Base-by-base conservation (phyloP, 345 rosid species). In the Camelina sativa region DNA sequence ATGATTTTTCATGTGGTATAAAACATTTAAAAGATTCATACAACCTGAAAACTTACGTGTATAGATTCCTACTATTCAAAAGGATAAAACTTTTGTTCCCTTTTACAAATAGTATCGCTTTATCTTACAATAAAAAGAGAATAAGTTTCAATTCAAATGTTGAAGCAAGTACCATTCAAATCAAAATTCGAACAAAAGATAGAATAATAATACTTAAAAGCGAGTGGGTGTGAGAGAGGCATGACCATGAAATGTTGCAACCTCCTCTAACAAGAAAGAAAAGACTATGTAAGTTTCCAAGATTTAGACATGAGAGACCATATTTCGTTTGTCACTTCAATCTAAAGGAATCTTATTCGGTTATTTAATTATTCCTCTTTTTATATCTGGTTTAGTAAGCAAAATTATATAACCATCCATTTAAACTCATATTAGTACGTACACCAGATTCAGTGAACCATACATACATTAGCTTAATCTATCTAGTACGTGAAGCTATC, bases 211-310 rank as follows among this genome's bases (percentile, higher is more conserved):
- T 57, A 58, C 35, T 32, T 7, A 13, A 69, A 74, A 58, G 46
- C 22, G 34, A 6, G 65, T 61, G 69, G 44, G 65, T 62, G 59
- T 50, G 73, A 44, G 70, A 62, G 75, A 76, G 70, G 71, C 75
- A 55, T 55, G 71, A 69, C 71, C 75, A 46, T 62, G 40, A 63
- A 30, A 69, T 76, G 75, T 63, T 69, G 57, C 80, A 76, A 54
- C 35, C 50, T 55, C 48, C 63, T 75, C 56, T 61, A 68, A 61
- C 57, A 43, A 37, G 46, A 12, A 54, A n/a, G 9, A 3, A 37
- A 62, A 25, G 62, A 28, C 13, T 7, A 32, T 32, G 6, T 32
- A 34, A n/a, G 62, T 51, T 63, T 62, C 11, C 23, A 72, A 51
- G 60, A 71, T 71, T 71, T 22, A 61, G 59, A 60, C 62, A 23